phyloP scores from a whole-genome alignment of 1,139 yeast species.

The Suhomyces yuchorum region DNA sequence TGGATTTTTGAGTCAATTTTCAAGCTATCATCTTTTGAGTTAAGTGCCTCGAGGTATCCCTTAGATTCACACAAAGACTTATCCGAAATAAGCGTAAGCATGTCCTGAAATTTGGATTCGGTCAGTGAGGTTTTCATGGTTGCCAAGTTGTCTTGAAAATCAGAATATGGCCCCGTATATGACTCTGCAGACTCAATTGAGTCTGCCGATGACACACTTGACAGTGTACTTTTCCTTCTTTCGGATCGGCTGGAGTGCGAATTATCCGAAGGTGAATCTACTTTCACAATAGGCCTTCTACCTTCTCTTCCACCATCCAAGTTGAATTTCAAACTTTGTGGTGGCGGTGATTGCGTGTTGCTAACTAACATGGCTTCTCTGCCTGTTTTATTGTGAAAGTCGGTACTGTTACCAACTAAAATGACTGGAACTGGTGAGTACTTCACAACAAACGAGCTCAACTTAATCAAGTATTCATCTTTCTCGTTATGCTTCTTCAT shows the following conservation, averaged over 20 bases:
- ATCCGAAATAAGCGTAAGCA: constrained; percentile 34
- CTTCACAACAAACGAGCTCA: constrained; percentile 43
- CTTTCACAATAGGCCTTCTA: not conserved
- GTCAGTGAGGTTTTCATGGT: constrained; percentile 4
- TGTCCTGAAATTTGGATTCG: constrained; percentile 22
- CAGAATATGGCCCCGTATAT: constrained; percentile 15
- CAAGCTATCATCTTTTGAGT: constrained; percentile 26
- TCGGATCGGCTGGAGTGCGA: not conserved
- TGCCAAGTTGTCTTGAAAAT: constrained; percentile 12
- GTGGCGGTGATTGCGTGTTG: constrained; percentile 1
- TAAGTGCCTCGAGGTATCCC: constrained; percentile 25
- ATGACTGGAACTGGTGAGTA: constrained; percentile 47
- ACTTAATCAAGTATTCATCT: constrained; percentile 35
- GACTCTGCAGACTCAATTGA: constrained; percentile 22
- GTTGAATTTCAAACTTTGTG: constrained; percentile 13
- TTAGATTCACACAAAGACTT: constrained; percentile 30
- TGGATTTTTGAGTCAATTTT: constrained; percentile 33
- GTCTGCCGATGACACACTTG: constrained; percentile 12
- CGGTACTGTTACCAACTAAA: constrained; percentile 35
- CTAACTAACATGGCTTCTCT: constrained; percentile 9
- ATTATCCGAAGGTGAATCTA: not conserved
- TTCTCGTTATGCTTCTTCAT: constrained; percentile 25
- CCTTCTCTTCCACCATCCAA: constrained; percentile 10
- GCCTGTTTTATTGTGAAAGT: constrained; percentile 16
- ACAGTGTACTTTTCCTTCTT: constrained; percentile 4